A percentile compares a stretch with the other conserved stretches of the same genome.
Conservation (phyloP, 1,139 yeast species). For the Yamadazyma membranifaciens region DNA sequence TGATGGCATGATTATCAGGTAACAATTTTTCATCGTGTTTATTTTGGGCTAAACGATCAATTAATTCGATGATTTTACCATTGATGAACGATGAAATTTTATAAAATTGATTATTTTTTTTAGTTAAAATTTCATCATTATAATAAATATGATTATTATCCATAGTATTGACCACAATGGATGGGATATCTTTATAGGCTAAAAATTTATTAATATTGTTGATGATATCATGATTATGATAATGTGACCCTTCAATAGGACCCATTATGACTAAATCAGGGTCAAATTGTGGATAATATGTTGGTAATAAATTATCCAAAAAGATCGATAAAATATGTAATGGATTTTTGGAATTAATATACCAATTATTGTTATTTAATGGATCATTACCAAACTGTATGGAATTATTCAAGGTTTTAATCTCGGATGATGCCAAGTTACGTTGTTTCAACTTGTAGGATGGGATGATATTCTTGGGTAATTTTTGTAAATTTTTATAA, state of each 20-base stretch:
- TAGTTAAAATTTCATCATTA: conserved; percentile 25
- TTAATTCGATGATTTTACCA: conserved; percentile 19
- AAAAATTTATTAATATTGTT: conserved; percentile 21
- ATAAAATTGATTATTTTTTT: conserved; percentile 24
- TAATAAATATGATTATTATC: conserved; percentile 34
- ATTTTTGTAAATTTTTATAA: conserved; percentile 20
- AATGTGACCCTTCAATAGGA: conserved; percentile 31
- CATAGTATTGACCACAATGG: conserved; percentile 26
- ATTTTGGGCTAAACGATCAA: conserved; percentile 15
- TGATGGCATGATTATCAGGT: conserved; percentile 33
- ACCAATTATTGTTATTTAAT: conserved; percentile 36
- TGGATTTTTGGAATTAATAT: conserved; percentile 32
- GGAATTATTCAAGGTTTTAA: background rate
- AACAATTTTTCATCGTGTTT: conserved; percentile 15
- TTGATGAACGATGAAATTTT: conserved; percentile 28
- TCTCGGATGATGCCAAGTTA: conserved; percentile 3
- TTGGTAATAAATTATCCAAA: conserved; percentile 33
- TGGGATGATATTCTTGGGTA: conserved; percentile 18
- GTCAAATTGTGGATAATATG: conserved; percentile 24
- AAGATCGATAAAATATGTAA: conserved; percentile 30
- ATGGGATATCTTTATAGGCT: conserved; percentile 25
- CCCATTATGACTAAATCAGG: conserved; percentile 43
- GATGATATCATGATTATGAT: conserved; percentile 12
- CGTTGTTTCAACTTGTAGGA: conserved; percentile 13
- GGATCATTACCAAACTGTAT: conserved; percentile 34